Conservation (phyloP, 2,329 filamentous ascomycete species). For the Monosporascus sp. region DNA sequence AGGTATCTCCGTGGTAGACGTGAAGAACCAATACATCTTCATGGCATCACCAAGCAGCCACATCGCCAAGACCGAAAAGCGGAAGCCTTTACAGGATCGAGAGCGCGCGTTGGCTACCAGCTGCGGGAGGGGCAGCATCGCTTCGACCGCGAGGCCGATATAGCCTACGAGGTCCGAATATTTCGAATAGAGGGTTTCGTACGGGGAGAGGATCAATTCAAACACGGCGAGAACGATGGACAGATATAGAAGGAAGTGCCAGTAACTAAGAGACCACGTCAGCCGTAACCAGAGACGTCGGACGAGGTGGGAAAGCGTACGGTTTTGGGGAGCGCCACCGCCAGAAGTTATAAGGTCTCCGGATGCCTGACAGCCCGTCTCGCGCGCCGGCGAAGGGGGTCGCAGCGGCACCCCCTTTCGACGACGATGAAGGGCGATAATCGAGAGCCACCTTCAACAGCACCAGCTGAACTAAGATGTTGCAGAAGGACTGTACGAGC, state of each 20-base stretch:
- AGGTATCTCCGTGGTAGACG: slow-evolving; percentile 63
- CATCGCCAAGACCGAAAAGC: slow-evolving; percentile 67
- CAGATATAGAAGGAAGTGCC: slow-evolving; percentile 70
- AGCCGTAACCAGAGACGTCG: slow-evolving; percentile 9
- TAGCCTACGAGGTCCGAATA: slow-evolving; percentile 69
- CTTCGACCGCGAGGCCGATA: slow-evolving; percentile 73
- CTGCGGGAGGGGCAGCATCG: slow-evolving; percentile 76
- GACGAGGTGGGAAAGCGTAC: slow-evolving; percentile 32
- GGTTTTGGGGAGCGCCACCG: slow-evolving; percentile 71
- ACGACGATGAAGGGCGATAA: slow-evolving; percentile 54
- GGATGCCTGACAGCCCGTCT: slow-evolving; percentile 34
- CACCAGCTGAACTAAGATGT: slow-evolving; percentile 58
- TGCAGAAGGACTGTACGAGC: slow-evolving; percentile 60
- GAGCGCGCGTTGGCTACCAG: slow-evolving; percentile 65
- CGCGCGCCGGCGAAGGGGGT: slow-evolving; percentile 56
- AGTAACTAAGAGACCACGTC: slow-evolving; percentile 52
- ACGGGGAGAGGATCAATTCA: slow-evolving; percentile 61
- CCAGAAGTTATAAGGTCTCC: slow-evolving; percentile 74
- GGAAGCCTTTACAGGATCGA: slow-evolving; percentile 71
- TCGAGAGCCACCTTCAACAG: slow-evolving; percentile 66
- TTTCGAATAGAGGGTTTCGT: slow-evolving; percentile 50
- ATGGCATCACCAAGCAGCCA: slow-evolving; percentile 78
- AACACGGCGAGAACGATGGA: slow-evolving; percentile 54
- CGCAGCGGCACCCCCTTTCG: slow-evolving; percentile 55
- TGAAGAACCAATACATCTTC: slow-evolving; percentile 87